phyloP scores from a whole-genome alignment of 2,329 filamentous ascomycete species.

The Fusarium pseudoanthophilum region DNA sequence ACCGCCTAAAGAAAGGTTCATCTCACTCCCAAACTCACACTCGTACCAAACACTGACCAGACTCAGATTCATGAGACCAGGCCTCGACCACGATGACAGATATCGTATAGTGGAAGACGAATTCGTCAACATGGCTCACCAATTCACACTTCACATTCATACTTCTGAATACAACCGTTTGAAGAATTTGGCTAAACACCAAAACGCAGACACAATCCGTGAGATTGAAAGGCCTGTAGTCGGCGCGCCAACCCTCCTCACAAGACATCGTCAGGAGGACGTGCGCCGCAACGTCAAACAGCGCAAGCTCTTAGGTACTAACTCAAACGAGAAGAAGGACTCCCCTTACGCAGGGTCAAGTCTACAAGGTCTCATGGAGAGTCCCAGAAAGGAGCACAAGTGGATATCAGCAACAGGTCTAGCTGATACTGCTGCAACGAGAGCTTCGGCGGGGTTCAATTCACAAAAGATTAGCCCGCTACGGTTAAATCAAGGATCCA shows the following conservation, averaged over 20 bases:
- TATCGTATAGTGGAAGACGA: conserved; percentile 90
- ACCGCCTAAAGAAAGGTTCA: conserved; percentile 58
- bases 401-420: conserved; percentile 42
- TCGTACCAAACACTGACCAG: background rate
- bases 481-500: background rate
- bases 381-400: conserved; percentile 49
- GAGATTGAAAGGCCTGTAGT: conserved; percentile 64
- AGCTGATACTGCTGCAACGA: conserved; percentile 36
- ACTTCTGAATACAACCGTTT: conserved; percentile 79
- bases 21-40: background rate
- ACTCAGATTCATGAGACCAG: conserved; percentile 70
- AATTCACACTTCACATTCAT: conserved; percentile 80
- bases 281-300: conserved; percentile 41
- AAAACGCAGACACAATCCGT: conserved; percentile 63
- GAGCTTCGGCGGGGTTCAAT: conserved; percentile 45
- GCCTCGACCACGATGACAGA: conserved; percentile 73
- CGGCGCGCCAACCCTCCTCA: conserved; percentile 47
- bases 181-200: conserved; percentile 64
- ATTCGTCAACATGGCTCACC: conserved; percentile 72
- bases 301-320: conserved; percentile 28
- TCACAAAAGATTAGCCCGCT: conserved; percentile 36
- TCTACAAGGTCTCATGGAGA: conserved; percentile 58
- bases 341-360: conserved; percentile 48
- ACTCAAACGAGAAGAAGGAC: conserved; percentile 4
- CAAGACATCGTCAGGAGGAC: conserved; percentile 37